Base-by-base conservation (phyloP, 2,329 filamentous ascomycete genomes). In the Leptographium lundbergii region DNA sequence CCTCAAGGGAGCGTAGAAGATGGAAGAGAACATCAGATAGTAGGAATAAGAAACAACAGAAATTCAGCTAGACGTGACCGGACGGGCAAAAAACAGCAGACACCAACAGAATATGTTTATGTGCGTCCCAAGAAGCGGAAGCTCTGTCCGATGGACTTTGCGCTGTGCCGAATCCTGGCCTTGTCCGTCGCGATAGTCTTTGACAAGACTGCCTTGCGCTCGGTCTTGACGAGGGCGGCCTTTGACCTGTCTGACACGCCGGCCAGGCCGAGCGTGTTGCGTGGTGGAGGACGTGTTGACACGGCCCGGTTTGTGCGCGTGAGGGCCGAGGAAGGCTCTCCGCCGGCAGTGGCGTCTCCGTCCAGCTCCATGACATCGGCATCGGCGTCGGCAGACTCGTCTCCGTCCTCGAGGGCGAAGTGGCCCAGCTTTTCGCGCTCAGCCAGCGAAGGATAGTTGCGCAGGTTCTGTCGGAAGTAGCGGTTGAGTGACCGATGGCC, bases 401-500 rank as follows among this genome's bases (percentile, higher is more conserved):
- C 60, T 19, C 45, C 58, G 39, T 48, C 53, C 51, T 64, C 62
- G 25, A 65, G 59, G 39, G 64, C 62, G n/a, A 65, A 51, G 27
- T 55, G 63, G 25, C 36, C 27, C 59, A 56, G 60, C 56, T 62
- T 58, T 11, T 61, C 57, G 14, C 61, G 63, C 73, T 96, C 91
- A 60, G 88, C 87, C 0, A 85, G 75, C 2, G 88, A 85, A 2
- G 91, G 91, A 70, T 96, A 87, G 71, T 84, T 88, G 72, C 87
- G 85, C 51, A 99, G 78, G 73, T 97, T 97, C 75, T 99, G 94
- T 61, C 89, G 86, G 75, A 85, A 99, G 74, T 97, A 97, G 65
- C 82, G 85, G 68, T 88, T 87, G 58, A 96, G 74, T 9, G 89
- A 94, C 54, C 94, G 84, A 71, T 99, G 94, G 47, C 94, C 94